These are phyloP conservation scores for Meyerozyma smithsonii DNA, from an alignment of 1,139 yeast species.

Conservation along the genomic window DNA sequence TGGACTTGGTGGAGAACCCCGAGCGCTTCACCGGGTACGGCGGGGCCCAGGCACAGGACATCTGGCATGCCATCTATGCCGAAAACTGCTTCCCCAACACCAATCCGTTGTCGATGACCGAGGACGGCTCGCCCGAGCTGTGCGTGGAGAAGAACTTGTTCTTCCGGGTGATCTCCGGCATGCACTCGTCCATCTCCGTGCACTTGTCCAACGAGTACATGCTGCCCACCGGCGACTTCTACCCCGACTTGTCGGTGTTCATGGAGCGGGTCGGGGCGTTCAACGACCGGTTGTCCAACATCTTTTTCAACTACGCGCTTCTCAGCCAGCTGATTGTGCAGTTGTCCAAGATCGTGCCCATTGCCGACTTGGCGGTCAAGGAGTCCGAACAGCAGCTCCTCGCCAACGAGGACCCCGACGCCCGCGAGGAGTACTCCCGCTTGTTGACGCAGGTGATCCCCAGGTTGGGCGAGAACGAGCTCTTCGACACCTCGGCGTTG, in stretches of 20 bases:
- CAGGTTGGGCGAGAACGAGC: conserved; percentile 23
- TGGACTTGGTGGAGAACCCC: conserved; percentile 82
- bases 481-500: conserved; percentile 43
- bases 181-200: conserved; percentile 94
- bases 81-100: conserved; percentile 81
- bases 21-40: conserved; percentile 97
- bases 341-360: conserved; percentile 28
- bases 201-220: conserved; percentile 86
- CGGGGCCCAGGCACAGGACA: conserved; percentile 85
- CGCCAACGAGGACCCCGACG: conserved; percentile 42
- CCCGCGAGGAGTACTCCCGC: conserved; percentile 26
- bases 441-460: conserved; percentile 27
- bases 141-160: conserved; percentile 86
- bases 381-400: conserved; percentile 38
- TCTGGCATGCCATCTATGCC: conserved; percentile 89
- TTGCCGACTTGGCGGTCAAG: conserved; percentile 9
- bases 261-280: conserved; percentile 85
- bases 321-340: conserved; percentile 79
- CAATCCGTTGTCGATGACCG: conserved; percentile 33
- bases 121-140: conserved; percentile 38
- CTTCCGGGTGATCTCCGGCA: conserved; percentile 81
- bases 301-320: conserved; percentile 89
- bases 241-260: conserved; percentile 75
- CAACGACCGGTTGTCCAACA: conserved; percentile 84
- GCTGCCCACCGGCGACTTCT: conserved; percentile 74